phyloP scores from a whole-genome alignment of 495 filamentous ascomycete genomes.

The Pyrenula aspistea region DNA sequence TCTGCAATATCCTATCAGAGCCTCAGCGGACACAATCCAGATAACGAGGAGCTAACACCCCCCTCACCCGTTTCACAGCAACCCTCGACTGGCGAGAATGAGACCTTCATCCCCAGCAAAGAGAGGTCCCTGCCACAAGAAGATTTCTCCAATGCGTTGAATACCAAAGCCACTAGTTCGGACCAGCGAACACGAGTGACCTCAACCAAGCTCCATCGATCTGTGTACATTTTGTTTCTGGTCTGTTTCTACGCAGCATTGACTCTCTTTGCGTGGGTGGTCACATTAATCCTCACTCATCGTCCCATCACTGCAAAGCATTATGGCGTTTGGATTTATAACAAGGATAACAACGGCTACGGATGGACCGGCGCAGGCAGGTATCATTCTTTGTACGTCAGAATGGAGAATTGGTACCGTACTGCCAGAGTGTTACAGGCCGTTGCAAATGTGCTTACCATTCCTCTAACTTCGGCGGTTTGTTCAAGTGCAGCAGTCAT shows the following conservation, averaged over 20 bases:
- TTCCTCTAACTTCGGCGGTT: neutral
- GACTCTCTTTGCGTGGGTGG: neutral
- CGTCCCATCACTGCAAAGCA: slow-evolving; percentile 1
- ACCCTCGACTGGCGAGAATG: neutral
- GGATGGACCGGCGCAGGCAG: neutral
- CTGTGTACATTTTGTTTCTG: neutral
- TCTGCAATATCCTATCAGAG: neutral
- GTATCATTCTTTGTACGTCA: neutral
- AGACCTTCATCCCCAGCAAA: neutral
- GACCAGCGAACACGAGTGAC: neutral
- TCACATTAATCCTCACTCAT: neutral
- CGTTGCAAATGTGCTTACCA: neutral
- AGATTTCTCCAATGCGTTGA: neutral
- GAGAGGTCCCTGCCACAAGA: neutral
- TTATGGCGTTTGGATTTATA: neutral
- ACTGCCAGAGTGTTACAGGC: neutral
- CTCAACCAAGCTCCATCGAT: slow-evolving; percentile 1
- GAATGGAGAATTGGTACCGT: neutral
- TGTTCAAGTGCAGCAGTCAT: neutral
- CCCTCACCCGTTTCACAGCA: neutral
- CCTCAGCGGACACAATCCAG: neutral
- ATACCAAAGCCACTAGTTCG: neutral
- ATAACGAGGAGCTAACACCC: neutral
- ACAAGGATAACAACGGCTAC: neutral
- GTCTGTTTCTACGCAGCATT: neutral